phyloP scores from a whole-genome alignment of 345 rosid genomes.

The Durio zibethinus region DNA sequence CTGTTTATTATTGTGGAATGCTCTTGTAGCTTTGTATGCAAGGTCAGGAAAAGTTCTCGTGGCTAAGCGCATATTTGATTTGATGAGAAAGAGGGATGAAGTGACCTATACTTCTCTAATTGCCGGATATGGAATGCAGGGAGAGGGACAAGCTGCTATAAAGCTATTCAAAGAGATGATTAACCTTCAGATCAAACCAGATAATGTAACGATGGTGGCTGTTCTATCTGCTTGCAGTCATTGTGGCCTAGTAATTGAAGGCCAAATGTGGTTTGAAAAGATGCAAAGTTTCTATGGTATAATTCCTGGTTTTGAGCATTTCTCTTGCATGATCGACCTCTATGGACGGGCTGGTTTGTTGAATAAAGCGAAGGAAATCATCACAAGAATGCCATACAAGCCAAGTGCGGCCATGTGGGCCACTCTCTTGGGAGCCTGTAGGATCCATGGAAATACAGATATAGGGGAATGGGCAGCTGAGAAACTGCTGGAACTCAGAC shows the following conservation, averaged over 20 bases:
- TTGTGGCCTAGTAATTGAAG: constrained; percentile 62
- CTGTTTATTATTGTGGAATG: constrained; percentile 53
- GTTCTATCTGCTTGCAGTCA: constrained; percentile 87
- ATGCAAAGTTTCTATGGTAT: constrained; percentile 44
- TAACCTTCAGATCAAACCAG: constrained; percentile 48
- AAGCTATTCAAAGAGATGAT: constrained; percentile 59
- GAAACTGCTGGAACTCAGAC: constrained; percentile 53
- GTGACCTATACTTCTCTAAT: constrained; percentile 84
- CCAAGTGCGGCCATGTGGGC: constrained; percentile 69
- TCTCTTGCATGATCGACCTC: constrained; percentile 73
- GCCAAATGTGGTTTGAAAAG: constrained; percentile 43
- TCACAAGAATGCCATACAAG: constrained; percentile 50
- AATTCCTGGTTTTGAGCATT: constrained; percentile 56
- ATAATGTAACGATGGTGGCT: constrained; percentile 77
- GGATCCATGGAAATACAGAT: constrained; percentile 48
- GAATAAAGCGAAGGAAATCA: constrained; percentile 44
- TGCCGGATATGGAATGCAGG: constrained; percentile 69
- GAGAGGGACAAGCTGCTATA: constrained; percentile 52
- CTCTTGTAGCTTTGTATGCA: constrained; percentile 78
- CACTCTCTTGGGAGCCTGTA: constrained; percentile 65
- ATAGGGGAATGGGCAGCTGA: constrained; percentile 85
- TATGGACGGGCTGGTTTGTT: constrained; percentile 74
- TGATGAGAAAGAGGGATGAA: constrained; percentile 53
- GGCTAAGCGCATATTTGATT: constrained; percentile 53
- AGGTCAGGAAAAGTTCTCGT: constrained; percentile 59